Base-by-base conservation (phyloP, 2,329 filamentous ascomycete species). In the Grosmannia serpens region DNA sequence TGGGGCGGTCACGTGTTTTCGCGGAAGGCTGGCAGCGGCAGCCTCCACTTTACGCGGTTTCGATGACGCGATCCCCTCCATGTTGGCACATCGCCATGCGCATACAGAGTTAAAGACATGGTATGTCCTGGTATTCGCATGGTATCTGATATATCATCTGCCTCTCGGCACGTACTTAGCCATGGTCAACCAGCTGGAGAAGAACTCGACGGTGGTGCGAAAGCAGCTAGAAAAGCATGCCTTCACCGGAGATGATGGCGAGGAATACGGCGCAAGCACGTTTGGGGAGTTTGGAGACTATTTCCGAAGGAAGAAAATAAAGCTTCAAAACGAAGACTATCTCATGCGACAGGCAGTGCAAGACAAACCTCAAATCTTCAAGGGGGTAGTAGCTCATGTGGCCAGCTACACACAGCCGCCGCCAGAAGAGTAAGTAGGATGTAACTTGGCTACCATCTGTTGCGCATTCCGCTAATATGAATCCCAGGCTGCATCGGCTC, bases 351-450 rank as follows among this genome's bases (percentile, higher is more conserved):
- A 87, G 35, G 76, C 82, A 4, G 82, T 85, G 1, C 72, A 75
- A 0, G 84, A 86, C 64, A 89, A 88, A 63, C 89, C 91, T 11
- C 84, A 83, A 62, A 90, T 99, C 56, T 99, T 99, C 77, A 89
- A 87, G 64, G 91, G 90, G 0, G 80, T 97, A 10, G 91, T 96
- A 15, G 90, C 87, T 11, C 89, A 96, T 71, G 87, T 99, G 27
- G 95, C 91, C 65, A 94, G 94, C 54, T 99, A 97, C 69, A 99
- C 94, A 0, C 92, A 97, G 66, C 94, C 94, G 1, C 90, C 91
- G 1, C 76, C 96, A 57, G 91, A 91, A 65, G 84, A 96, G 77
- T 77, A 66, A 66, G 77, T 69, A n/a, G 27, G 33, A 13, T n/a
- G n/a, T n/a, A n/a, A n/a, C n/a, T n/a, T n/a, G n/a, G n/a, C n/a